These are phyloP conservation scores for Populus tremula DNA, from an alignment of 345 rosid species.

Conservation along the genomic window DNA sequence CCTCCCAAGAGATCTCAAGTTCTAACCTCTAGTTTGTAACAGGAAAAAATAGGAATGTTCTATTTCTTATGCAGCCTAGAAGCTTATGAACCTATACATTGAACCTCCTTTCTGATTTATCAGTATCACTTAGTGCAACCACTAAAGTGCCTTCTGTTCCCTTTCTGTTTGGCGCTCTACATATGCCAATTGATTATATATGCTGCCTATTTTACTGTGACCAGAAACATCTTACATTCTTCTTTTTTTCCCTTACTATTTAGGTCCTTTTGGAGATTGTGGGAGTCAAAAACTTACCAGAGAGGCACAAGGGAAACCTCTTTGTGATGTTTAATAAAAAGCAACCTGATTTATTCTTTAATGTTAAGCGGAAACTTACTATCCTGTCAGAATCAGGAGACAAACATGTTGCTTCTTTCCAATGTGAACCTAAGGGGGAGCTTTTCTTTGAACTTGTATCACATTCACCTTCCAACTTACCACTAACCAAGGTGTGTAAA, in stretches of 20 bases:
- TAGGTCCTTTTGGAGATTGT: conserved; percentile 73
- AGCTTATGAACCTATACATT: neutral
- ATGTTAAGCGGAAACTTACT: conserved; percentile 52
- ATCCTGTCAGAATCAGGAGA: conserved; percentile 54
- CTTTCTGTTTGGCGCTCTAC: neutral
- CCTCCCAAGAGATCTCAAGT: neutral
- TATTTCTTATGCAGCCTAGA: neutral
- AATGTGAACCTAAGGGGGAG: conserved; percentile 78
- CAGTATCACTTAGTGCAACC: neutral
- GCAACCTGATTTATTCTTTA: conserved; percentile 60
- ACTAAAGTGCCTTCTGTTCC: neutral
- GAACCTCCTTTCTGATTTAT: neutral
- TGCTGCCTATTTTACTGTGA: neutral
- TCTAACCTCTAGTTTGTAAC: neutral
- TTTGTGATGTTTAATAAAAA: conserved; percentile 64
- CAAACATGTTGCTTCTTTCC: conserved; percentile 71
- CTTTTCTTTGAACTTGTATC: conserved; percentile 69
- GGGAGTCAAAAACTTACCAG: conserved; percentile 64
- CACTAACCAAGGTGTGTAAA: conserved; percentile 34
- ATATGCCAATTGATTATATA: neutral
- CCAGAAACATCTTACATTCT: neutral
- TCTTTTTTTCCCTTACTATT: neutral
- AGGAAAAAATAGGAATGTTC: too few relatives aligned
- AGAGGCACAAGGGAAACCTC: conserved; percentile 55
- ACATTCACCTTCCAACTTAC: conserved; percentile 48